Evolutionary conservation across 1,139 yeast species (phyloP).

Genomic region (Pichia sorboxylosa): DNA sequence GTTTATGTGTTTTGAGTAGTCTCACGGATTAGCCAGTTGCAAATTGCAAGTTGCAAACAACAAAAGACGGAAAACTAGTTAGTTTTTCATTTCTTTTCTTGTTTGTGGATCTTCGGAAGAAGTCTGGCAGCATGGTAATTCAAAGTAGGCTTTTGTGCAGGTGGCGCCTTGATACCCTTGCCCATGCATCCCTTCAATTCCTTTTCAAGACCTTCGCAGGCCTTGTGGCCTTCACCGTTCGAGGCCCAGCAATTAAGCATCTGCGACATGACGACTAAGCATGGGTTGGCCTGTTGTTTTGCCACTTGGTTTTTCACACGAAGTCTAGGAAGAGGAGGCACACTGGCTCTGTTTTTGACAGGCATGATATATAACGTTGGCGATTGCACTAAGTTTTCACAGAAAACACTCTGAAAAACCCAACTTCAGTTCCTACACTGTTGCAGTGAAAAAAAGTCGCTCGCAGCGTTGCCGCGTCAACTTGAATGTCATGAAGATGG

Average conservation of each 20-base stretch:
- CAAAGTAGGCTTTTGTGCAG: conserved; percentile 40
- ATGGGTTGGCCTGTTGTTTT: conserved; percentile 52
- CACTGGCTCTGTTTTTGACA: conserved; percentile 15
- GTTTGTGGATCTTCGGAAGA: conserved; percentile 49
- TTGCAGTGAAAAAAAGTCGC: too few species aligned
- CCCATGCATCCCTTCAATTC: conserved; percentile 47
- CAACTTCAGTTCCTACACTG: too few species aligned
- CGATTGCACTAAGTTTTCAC: too few species aligned
- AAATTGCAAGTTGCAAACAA: too few species aligned
- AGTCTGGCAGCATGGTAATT: conserved; percentile 80
- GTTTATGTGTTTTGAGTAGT: too few species aligned
- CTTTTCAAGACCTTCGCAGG: conserved; percentile 51
- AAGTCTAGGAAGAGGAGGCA: conserved; percentile 70
- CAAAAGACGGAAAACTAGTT: too few species aligned
- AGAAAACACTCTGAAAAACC: too few species aligned
- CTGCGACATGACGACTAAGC: conserved; percentile 73
- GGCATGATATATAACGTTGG: too few species aligned
- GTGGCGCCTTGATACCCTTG: conserved; percentile 30
- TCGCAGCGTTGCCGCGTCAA: too few species aligned
- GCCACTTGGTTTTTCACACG: conserved; percentile 55
- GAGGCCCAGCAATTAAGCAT: conserved; percentile 94
- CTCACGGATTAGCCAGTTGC: too few species aligned
- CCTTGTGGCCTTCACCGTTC: conserved; percentile 69
- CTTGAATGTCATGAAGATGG: too few species aligned
- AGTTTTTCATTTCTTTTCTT: conserved; percentile 15